Base-by-base conservation (phyloP, 495 filamentous ascomycete genomes). In the Entonaema liquescens region DNA sequence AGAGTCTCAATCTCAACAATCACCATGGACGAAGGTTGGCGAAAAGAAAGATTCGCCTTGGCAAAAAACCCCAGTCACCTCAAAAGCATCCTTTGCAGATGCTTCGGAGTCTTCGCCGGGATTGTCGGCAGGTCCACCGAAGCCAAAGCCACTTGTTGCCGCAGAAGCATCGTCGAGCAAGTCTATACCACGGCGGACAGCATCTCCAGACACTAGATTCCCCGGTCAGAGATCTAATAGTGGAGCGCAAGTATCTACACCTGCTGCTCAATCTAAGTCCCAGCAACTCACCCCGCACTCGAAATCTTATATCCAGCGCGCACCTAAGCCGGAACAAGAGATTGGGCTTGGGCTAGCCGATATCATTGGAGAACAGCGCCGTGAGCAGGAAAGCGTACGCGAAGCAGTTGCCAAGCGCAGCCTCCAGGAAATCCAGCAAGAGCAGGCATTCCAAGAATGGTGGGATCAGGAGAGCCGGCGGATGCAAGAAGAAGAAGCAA, bases 391-490 rank as follows among this genome's bases (percentile, higher is more conserved):
- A 65, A 84, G 88, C 56, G 87, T 95, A 67, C 89, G 87, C 42
- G 94, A 97, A 79, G 92, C 92, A n/a, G 88, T 85, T 0, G 91
- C 92, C 2, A 97, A 96, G 77, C 86, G 95, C 44, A 93, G 90
- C 65, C 78, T 99, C 42, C 87, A 95, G 74, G 95, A 98, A 42
- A 99, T 99, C 69, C 96, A 99, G 75, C 87, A 91, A 56, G 95
- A 99, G 77, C 95, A 99, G 77, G 92, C 93, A 35, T 99, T 99
- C 79, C 92, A 97, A 77, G 90, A 95, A 75, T 99, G 96, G 95
- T 99, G 95, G 95, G 94, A 98, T 68, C 87, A 90, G 62, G 95
- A 99, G 77, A 94, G 91, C 76, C 86, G 87, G 70, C 86, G 91
- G 53, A 81, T 82, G 63, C 84, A 87, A 61, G 89, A 89, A 52